A percentile compares a stretch with the other conserved stretches of the same genome.
phyloP scores from a whole-genome alignment of 768 basidiomycete species.

The Mycena vulgaris region DNA sequence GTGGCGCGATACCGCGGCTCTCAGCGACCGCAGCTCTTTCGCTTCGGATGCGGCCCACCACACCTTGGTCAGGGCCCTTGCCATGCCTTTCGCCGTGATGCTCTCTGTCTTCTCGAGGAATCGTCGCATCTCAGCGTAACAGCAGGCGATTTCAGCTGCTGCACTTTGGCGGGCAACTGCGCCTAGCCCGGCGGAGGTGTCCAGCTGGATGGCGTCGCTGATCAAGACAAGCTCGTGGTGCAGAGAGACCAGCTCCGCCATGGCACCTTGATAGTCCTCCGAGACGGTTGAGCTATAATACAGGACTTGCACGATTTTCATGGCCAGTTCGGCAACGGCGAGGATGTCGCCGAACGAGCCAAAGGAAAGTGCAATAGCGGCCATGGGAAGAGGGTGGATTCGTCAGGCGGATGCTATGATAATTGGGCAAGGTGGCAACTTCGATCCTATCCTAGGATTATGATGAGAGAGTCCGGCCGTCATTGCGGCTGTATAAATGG shows the following conservation, averaged over 20 bases:
- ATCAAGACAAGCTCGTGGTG: constrained; percentile 25
- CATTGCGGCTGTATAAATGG: too few species aligned
- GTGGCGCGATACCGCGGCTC: constrained; percentile 2
- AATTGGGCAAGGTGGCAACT: too few species aligned
- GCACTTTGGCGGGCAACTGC: background rate
- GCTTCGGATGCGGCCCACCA: constrained; percentile 17
- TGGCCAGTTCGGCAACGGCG: constrained; percentile 10
- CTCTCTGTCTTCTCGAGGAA: constrained; percentile 11
- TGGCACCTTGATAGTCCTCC: constrained; percentile 8
- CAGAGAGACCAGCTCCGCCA: constrained; percentile 19
- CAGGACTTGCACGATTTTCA: constrained; percentile 23
- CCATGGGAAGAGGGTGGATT: background rate
- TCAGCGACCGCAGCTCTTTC: constrained; percentile 7
- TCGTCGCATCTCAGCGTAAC: constrained; percentile 6
- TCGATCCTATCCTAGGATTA: too few species aligned
- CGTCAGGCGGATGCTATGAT: background rate
- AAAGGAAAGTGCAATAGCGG: background rate
- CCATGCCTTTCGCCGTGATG: constrained; percentile 1
- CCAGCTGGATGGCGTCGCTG: constrained; percentile 19
- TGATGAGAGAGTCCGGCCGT: too few species aligned
- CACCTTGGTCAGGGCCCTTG: background rate
- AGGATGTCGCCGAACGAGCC: constrained; percentile 18
- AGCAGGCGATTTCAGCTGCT: background rate
- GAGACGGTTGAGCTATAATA: background rate
- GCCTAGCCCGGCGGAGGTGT: background rate